Evolutionary conservation across 2,329 filamentous ascomycete genomes (phyloP), one percentile per base, ranked within the genome.

Genomic region (Ustilaginoidea virens): DNA sequence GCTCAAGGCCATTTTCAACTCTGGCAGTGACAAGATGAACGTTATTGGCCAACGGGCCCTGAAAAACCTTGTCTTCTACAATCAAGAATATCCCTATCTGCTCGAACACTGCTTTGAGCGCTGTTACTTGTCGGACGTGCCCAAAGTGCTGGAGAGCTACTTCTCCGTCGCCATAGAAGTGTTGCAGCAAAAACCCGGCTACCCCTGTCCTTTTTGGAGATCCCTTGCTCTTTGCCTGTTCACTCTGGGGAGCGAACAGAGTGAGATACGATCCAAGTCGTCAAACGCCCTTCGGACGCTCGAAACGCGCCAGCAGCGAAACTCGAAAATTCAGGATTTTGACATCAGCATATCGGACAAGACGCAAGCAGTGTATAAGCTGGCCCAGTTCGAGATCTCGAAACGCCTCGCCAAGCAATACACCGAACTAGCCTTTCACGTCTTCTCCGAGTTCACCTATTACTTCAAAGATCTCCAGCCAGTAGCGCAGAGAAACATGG

Each of bases 341-440:
- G 90, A 98, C 45, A 96, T 98, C 43, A 94, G 86, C 49, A 90
- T 98, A 33, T 92, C 87, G 0, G 92, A 98, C 55, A 96, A 94
- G 55, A 98, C 92, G 0, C 92, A 92, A 39, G 86, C 87, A 0
- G 87, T 98, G 3, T 98, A 96, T 56, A 98, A 98, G 55, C 64
- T 92, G 25, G 90, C 92, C 0, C 90, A 98, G 47, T 96, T 94
- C 39, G 87, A 96, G 47, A 92, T 92, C 14, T 96, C 90, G 0
- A 85, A 87, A 44, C 69, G 86, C 13, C 66, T 98, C 22, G 80
- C 86, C 1, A 82, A 81, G 44, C 81, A 92, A 38, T 82, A 98
- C 48, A 71, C 80, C 0, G 85, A 93, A 39, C 58, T 93, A 23
- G 86, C 87, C 0, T 94, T 96, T 44, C 73, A 86, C 33, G 78